phyloP scores from a whole-genome alignment of 805 yeast genomes.

The Priceomyces castillae region DNA sequence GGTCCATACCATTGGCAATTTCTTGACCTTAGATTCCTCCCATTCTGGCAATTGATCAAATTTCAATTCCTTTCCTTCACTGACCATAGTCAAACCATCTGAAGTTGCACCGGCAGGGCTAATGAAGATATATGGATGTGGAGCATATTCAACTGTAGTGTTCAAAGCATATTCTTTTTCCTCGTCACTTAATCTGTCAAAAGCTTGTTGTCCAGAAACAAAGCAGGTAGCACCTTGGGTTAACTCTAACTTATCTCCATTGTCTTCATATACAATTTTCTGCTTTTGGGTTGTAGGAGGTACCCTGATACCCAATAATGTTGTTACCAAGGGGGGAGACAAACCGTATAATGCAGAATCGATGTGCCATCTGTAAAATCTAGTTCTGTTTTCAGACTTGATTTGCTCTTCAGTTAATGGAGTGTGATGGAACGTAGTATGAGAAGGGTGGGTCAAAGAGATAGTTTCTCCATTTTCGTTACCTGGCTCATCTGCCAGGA shows the following conservation, averaged over 20 bases:
- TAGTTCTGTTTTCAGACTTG: slow-evolving; percentile 57
- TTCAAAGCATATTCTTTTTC: slow-evolving; percentile 72
- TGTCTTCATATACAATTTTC: slow-evolving; percentile 58
- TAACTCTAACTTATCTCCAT: slow-evolving; percentile 58
- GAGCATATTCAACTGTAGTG: slow-evolving; percentile 85
- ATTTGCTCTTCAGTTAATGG: slow-evolving; percentile 64
- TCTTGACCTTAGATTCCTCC: slow-evolving; percentile 77
- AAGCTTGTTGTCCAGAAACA: slow-evolving; percentile 80
- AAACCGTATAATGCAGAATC: slow-evolving; percentile 85
- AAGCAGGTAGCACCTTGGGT: slow-evolving; percentile 90
- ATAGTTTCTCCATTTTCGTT: slow-evolving; percentile 61
- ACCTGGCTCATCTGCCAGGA: slow-evolving; percentile 53
- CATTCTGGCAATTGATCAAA: slow-evolving; percentile 74
- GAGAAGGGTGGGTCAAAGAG: slow-evolving; percentile 77
- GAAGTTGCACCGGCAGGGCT: slow-evolving; percentile 77
- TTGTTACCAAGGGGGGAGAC: slow-evolving; percentile 84
- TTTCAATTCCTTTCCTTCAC: slow-evolving; percentile 69
- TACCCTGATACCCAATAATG: slow-evolving; percentile 77
- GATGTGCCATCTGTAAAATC: slow-evolving; percentile 92
- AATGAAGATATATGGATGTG: slow-evolving; percentile 87
- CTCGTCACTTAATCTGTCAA: slow-evolving; percentile 59
- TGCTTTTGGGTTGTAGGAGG: slow-evolving; percentile 67
- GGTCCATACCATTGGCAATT: slow-evolving; percentile 86
- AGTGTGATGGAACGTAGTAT: slow-evolving; percentile 72
- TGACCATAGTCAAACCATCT: slow-evolving; percentile 83